These are phyloP conservation scores for Bothia castanella DNA, from an alignment of 1,284 basidiomycete species.

Conservation along the genomic window DNA sequence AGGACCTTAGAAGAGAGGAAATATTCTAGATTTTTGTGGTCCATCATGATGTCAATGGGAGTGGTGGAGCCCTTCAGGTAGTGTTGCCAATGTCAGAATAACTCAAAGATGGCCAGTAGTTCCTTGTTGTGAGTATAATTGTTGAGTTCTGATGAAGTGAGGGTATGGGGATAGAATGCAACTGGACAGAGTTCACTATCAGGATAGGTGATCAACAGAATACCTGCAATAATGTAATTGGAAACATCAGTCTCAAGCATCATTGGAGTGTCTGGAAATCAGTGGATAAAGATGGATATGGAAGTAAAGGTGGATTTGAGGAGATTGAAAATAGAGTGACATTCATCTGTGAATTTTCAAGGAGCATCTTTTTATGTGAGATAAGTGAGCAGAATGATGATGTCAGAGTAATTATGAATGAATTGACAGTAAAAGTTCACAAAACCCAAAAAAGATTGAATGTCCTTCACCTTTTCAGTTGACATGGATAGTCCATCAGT, in stretches of 20 bases:
- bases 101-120: not conserved
- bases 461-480: conserved; percentile 6
- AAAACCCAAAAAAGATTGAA: conserved; percentile 5
- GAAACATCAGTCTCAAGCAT: conserved; percentile 30
- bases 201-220: conserved; percentile 25
- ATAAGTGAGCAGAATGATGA: not conserved
- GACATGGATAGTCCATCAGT: not conserved
- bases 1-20: no score
- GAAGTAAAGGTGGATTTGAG: conserved; percentile 3
- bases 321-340: not conserved
- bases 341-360: not conserved
- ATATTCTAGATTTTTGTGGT: no score
- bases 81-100: no score
- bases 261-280: not conserved
- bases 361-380: not conserved
- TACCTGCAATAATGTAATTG: conserved; percentile 33
- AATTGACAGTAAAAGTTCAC: not conserved
- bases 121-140: not conserved
- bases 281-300: conserved; percentile 3
- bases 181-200: no score
- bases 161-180: not conserved
- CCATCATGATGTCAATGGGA: no score
- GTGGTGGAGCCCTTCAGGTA: no score
- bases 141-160: not conserved
- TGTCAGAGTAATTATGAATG: not conserved